Base-by-base conservation (phyloP, 768 basidiomycete species). In the Russula foetens region DNA sequence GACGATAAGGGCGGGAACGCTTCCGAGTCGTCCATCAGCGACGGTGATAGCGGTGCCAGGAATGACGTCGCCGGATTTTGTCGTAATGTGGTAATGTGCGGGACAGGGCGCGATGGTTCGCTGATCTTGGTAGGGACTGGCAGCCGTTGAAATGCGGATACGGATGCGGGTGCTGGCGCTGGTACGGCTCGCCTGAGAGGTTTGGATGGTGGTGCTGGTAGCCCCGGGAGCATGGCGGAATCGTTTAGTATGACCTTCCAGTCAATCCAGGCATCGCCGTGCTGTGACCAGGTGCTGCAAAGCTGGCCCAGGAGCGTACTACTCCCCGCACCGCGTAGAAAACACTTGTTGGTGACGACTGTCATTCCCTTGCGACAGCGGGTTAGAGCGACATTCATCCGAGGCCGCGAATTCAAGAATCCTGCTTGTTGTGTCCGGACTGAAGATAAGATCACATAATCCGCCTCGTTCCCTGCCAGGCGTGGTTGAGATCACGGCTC, bases 401-500 rank as follows among this genome's bases (percentile, higher is more conserved):
- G 74, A 21, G 78, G 73, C 29, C 61, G 46, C 1, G 76, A 76
- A 5, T 67, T 66, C 26, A 83, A 69, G 69, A 84, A 84, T 0
- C 82, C 82, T 2, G 76, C 70, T 17, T 56, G 49, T 3, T 67
- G 64, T 0, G 81, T 77, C 28, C 82, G 74, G 7, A 82, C 81
- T n/a, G 77, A 71, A 6, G 81, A 82, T 1, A 84, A 66, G 8
- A 83, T 66, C 7, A 83, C 73, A 58, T 74, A 81, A 43, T 77
- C 73, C 4, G 72, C 75, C 69, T 83, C 82, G 60, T 83, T 83
- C 0, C 82, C 81, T 81, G 58, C 28, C 19, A 9, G 26, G 19
- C 0, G 4, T 7, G 45, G 35, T 35, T 35, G 9, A 12, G 35
- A 15, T 51, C 23, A 9, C 23, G 33, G 7, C 21, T 15, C 3